Conservation (phyloP, 1,284 basidiomycete species). For the Pseudomicrostroma phylloplanum region DNA sequence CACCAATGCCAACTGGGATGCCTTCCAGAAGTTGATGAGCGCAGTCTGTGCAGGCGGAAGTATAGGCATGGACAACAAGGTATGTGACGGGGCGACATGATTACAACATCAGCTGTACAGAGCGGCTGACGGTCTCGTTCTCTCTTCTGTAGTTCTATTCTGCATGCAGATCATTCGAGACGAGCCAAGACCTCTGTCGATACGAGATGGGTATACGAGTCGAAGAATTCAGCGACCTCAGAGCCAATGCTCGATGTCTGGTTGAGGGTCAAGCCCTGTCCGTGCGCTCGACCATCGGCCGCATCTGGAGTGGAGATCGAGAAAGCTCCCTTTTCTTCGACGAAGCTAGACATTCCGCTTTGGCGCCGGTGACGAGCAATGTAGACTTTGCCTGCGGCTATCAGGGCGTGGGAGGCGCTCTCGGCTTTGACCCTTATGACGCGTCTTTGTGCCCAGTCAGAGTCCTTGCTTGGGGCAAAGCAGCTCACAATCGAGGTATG, state of each 20-base stretch:
- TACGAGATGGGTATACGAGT: slow-evolving; percentile 15
- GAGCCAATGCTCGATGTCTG: slow-evolving; percentile 15
- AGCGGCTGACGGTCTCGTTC: too few relatives aligned
- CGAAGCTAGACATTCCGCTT: too few relatives aligned
- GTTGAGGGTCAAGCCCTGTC: slow-evolving; percentile 17
- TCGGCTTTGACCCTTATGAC: slow-evolving; percentile 13
- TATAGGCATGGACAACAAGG: slow-evolving; percentile 14
- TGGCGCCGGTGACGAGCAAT: neutral
- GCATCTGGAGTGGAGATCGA: neutral
- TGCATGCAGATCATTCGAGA: neutral
- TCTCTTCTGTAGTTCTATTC: neutral
- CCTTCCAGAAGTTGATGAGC: slow-evolving; percentile 7
- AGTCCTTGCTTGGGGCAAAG: slow-evolving; percentile 1
- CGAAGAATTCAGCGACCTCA: slow-evolving; percentile 12
- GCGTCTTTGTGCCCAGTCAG: neutral
- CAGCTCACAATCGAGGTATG: slow-evolving; percentile 8
- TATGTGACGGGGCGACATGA: neutral
- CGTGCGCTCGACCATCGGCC: neutral
- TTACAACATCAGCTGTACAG: neutral
- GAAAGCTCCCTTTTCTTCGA: neutral
- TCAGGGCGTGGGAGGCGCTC: slow-evolving; percentile 2
- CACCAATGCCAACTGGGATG: slow-evolving; percentile 8
- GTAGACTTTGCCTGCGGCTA: neutral
- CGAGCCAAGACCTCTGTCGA: slow-evolving; percentile 6
- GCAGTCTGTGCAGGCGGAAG: slow-evolving; percentile 9